Percentiles rank a stretch among this genome's conserved stretches.
phyloP scores from a whole-genome alignment of 139 green algal species.

The Limnomonas spitsbergensis region DNA sequence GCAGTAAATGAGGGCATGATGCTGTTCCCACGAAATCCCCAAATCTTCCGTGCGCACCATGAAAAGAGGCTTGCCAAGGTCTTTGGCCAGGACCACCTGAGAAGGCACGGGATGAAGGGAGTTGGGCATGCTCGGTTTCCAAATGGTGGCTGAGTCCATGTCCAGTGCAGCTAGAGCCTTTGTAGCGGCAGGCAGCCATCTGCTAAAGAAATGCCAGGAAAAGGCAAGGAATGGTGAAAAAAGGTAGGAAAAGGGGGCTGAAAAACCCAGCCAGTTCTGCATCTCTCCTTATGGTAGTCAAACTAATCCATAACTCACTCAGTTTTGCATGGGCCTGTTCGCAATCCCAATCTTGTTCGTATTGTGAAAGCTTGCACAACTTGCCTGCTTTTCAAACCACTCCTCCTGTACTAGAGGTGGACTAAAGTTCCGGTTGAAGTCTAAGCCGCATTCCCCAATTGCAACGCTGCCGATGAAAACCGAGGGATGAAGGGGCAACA shows the following conservation, averaged over 20 bases:
- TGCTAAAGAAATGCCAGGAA: neutral
- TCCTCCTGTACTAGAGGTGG: constrained; percentile 62
- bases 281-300: neutral
- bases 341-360: neutral
- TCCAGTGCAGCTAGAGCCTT: too few species aligned
- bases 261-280: neutral
- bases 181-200: too few species aligned
- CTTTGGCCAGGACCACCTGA: constrained; percentile 43
- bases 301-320: neutral
- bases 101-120: neutral
- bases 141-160: neutral
- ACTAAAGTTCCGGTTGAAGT: constrained; percentile 81
- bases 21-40: too few species aligned
- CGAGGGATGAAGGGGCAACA: neutral
- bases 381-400: constrained; percentile 60
- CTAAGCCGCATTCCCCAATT: constrained; percentile 67
- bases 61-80: constrained; percentile 72
- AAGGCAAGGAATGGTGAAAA: neutral
- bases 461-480: constrained; percentile 26
- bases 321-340: too few species aligned
- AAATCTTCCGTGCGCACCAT: too few species aligned
- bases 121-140: neutral
- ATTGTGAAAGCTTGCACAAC: neutral
- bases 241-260: neutral
- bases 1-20: too few species aligned